Evolutionary conservation across 192 early-diverging fungal genomes (phyloP), one percentile per base, ranked within the genome.

Genomic region (Umbelopsis isabellina): DNA sequence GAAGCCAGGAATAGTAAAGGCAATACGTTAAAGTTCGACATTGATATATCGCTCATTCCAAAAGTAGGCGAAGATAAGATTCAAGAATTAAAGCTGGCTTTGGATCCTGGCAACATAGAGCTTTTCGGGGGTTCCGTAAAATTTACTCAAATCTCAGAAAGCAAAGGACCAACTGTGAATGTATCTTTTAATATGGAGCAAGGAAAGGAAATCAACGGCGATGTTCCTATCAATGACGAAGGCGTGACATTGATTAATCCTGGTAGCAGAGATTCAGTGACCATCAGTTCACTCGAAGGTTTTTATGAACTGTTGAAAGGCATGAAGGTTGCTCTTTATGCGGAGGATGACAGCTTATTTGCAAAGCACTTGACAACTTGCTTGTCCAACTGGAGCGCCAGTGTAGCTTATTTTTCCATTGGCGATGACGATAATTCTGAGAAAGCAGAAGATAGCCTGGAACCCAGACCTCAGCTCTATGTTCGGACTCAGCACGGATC

Each of bases 301-400:
- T 86, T 85, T 68, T 74, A 76, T 30, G 72, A 73, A 21, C 73
- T 66, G 20, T 58, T 88, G 22, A 45, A 75, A 18, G 84, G 81
- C n/a, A 27, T 84, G 27, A 81, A 73, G 49, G 80, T 84, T 9
- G 65, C 79, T 6, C 46, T 88, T 10, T 68, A 84, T 72, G 81
- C 84, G 0, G 74, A 68, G 22, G 85, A 84, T 18, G 58, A 84
- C n/a, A 86, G 84, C 33, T 67, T 75, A 6, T 88, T 88, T 50
- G 83, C 85, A 9, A 77, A 81, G 52, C 82, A 80, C 25, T 65
- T 88, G 5, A 82, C 79, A 1, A 82, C 77, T 30, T 87, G 82
- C 67, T 77, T 88, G 23, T 81, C 82, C 10, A 74, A 71, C n/a
- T 88, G 84, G 85, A 78, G 80, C 20, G 76, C 80, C 2, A 74